These are phyloP conservation scores for Neofusicoccum sp. DNA, from an alignment of 2,329 filamentous ascomycete genomes.

Conservation along the genomic window DNA sequence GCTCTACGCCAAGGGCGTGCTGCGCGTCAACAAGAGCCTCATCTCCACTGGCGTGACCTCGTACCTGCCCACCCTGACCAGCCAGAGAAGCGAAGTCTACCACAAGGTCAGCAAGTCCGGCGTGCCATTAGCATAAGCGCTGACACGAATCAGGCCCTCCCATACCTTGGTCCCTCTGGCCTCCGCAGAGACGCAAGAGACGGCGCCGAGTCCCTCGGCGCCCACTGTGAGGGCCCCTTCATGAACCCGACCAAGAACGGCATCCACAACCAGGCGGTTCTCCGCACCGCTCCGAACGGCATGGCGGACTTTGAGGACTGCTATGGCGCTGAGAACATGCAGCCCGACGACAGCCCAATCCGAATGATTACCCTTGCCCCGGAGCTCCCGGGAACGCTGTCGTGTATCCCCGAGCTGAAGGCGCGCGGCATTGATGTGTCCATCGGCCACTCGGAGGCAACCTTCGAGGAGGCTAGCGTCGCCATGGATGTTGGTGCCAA, in stretches of 20 bases:
- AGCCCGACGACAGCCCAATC: constrained; percentile 51
- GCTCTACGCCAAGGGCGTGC: constrained; percentile 73
- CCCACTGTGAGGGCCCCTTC: constrained; percentile 91
- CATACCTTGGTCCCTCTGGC: constrained; percentile 75
- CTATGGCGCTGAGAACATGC: constrained; percentile 73
- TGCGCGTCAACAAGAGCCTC: constrained; percentile 70
- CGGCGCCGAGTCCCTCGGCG: constrained; percentile 84
- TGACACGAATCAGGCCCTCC: constrained; percentile 60
- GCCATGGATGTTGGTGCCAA: constrained; percentile 75
- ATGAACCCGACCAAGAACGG: constrained; percentile 82
- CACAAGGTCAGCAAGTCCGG: constrained; percentile 58
- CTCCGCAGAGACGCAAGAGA: constrained; percentile 60
- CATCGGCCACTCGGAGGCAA: constrained; percentile 85
- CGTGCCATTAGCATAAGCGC: neutral
- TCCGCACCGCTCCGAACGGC: constrained; percentile 63
- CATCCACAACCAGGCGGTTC: constrained; percentile 75
- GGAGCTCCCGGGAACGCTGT: constrained; percentile 71
- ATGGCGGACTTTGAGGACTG: constrained; percentile 68
- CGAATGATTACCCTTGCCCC: constrained; percentile 87
- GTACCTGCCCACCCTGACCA: constrained; percentile 84
- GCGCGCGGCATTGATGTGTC: constrained; percentile 72
- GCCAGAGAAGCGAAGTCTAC: constrained; percentile 79
- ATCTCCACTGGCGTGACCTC: constrained; percentile 83
- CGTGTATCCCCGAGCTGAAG: constrained; percentile 67
- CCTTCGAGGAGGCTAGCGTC: constrained; percentile 76